These are phyloP conservation scores for Penicillium silybi DNA, from an alignment of 495 filamentous ascomycete species.

Conservation along the genomic window DNA sequence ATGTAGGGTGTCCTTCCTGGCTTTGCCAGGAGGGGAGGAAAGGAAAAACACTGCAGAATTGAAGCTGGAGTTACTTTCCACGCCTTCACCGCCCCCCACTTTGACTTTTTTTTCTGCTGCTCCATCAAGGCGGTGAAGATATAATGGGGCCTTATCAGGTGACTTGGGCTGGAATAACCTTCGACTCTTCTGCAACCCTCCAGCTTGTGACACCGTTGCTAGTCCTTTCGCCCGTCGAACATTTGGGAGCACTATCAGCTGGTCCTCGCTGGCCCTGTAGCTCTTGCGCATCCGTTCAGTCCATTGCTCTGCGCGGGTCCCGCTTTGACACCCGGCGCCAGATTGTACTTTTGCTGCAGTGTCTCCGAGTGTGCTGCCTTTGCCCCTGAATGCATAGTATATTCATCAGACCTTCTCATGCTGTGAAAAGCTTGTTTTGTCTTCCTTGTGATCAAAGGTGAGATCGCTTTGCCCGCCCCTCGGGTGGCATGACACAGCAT, in stretches of 20 bases:
- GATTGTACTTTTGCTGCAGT: constrained; percentile 13
- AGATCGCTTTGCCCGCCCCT: background rate
- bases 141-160: constrained; percentile 17
- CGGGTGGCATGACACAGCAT: constrained; percentile 10
- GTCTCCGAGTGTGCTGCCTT: background rate
- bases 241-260: background rate
- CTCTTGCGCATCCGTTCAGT: background rate
- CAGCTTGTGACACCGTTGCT: background rate
- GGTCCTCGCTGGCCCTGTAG: background rate
- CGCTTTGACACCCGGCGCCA: constrained; percentile 10
- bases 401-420: constrained; percentile 10
- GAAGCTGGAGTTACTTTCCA: constrained; percentile 4
- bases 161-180: constrained; percentile 30
- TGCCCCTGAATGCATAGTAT: constrained; percentile 16
- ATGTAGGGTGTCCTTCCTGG: constrained; percentile 21
- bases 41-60: constrained; percentile 6
- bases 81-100: constrained; percentile 20
- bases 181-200: constrained; percentile 1
- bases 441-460: constrained; percentile 4
- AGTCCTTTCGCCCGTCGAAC: background rate
- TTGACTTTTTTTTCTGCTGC: constrained; percentile 14
- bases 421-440: constrained; percentile 7
- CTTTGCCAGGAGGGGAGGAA: constrained; percentile 19
- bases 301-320: constrained; percentile 4
- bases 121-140: constrained; percentile 6